Evolutionary conservation across 768 basidiomycete species (phyloP), one percentile per base, ranked within the genome.

Genomic region (Plicaturopsis crispa): DNA sequence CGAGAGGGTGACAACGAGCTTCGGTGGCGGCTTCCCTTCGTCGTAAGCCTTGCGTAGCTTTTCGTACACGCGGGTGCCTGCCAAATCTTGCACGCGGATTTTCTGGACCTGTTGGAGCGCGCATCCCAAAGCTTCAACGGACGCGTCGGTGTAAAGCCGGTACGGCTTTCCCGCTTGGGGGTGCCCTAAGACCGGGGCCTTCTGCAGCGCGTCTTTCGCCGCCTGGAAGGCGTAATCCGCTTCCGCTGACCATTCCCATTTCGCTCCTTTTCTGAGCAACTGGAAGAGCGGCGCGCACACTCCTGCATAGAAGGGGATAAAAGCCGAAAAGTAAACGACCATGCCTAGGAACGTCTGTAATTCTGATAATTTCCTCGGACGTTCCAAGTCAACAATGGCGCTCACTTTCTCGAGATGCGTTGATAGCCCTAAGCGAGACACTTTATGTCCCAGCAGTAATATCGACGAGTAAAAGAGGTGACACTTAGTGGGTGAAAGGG

Each of bases 271-370:
- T 19, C 52, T 51, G 3, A 63, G 37, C 2, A 66, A 50, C 10
- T 45, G 34, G 34, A 66, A 66, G 3, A 65, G 44, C 0, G 63
- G 66, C 0, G 47, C 30, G 1, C 52, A 60, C 2, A 63, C 56
- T 39, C 48, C 52, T 0, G 65, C 46, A 42, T 63, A 66, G 33
- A 46, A 59, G 4, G 59, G 61, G 12, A 67, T 57, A 42, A 57
- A 67, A 0, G 47, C 23, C 0, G 62, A 47, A 41, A 66, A 66
- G 35, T 66, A 66, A 0, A 64, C 60, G 22, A 60, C 55, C 59
- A 60, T 63, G 1, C 65, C 64, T 1, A 65, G 42, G 42, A 61
- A 65, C 4, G 42, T 51, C 36, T 61, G 60, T 7, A 65, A 35
- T 13, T 60, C 54, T 40, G n/a, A 0, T 52, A 42, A 18, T 53